These are phyloP conservation scores for Phialophora tarda DNA, from an alignment of 2,329 filamentous ascomycete species.

Conservation along the genomic window DNA sequence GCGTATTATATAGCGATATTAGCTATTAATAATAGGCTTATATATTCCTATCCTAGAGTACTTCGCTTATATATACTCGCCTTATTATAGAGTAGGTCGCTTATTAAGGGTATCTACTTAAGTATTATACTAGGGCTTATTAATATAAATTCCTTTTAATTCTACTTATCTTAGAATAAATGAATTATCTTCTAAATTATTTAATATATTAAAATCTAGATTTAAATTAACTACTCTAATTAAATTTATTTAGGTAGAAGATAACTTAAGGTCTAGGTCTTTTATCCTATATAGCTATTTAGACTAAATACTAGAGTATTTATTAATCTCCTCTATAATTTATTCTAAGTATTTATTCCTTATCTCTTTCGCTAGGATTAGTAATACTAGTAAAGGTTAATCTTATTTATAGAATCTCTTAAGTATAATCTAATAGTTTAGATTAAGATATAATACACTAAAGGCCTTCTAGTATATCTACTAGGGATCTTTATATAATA, in stretches of 20 bases:
- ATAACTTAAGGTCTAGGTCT: background rate
- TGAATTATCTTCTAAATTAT: background rate
- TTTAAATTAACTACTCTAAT: too few relatives aligned
- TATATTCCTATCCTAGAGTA: background rate
- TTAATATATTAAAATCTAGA: background rate
- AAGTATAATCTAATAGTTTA: background rate
- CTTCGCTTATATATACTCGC: background rate
- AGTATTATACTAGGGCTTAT: background rate
- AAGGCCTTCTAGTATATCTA: conserved; percentile 7
- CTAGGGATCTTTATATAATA: background rate
- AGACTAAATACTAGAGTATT: background rate
- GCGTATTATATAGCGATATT: background rate
- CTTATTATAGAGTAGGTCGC: background rate
- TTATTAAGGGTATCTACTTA: background rate
- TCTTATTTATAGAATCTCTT: background rate
- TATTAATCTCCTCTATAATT: background rate
- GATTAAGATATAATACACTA: conserved; percentile 5
- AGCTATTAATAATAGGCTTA: background rate
- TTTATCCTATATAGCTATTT: background rate
- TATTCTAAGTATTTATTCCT: background rate
- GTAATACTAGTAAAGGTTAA: background rate
- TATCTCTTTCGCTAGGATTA: background rate
- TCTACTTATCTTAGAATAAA: too few relatives aligned
- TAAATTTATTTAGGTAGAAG: too few relatives aligned
- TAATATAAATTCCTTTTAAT: background rate